Evolutionary conservation across 768 basidiomycete species (phyloP), one percentile per base, ranked within the genome.

Genomic region (Collybia nuda): DNA sequence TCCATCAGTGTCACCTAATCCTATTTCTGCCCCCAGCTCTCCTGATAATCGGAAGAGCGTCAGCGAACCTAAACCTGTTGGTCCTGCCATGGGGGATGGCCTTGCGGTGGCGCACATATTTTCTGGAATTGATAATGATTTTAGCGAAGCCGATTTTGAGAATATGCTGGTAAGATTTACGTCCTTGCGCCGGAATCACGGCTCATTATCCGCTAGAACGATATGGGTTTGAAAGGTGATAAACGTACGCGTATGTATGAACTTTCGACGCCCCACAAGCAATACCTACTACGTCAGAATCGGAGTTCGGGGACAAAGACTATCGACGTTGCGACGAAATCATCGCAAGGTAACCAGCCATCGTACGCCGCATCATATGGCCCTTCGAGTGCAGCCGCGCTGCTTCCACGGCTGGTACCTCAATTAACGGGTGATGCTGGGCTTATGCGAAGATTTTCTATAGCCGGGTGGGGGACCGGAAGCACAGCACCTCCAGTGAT

Each of bases 401-500:
- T 87, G n/a, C 62, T 89, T 3, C 84, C 87, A 42, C 80, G 80
- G 21, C 73, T 91, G 7, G 79, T 83, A 29, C 88, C 89, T 21
- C 88, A 90, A 54, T 67, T 88, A 2, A 87, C 86, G n/a, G 87
- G 89, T 7, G 86, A 87, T 53, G 68, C 75, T n/a, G 69, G 81
- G 29, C 56, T 88, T 14, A 81, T 90, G 62, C 83, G 80, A 48
- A 80, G 88, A 15, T 78, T 87, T 42, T 90, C 87, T 0, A 72
- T 86, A 0, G 66, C 78, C 6, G 78, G 78, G 2, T 88, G 88
- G 86, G 78, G 83, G 9, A 59, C 69, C 3, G 54, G 50, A 12
- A 60, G 58, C 42, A 56, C 71, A 29, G 62, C 76, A 9, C 63
- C 76, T 32, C 64, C 76, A 12, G 61, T 63, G 14, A 60, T 67